These are phyloP conservation scores for Colletotrichum cereale DNA, from an alignment of 2,329 filamentous ascomycete species.

Conservation along the genomic window DNA sequence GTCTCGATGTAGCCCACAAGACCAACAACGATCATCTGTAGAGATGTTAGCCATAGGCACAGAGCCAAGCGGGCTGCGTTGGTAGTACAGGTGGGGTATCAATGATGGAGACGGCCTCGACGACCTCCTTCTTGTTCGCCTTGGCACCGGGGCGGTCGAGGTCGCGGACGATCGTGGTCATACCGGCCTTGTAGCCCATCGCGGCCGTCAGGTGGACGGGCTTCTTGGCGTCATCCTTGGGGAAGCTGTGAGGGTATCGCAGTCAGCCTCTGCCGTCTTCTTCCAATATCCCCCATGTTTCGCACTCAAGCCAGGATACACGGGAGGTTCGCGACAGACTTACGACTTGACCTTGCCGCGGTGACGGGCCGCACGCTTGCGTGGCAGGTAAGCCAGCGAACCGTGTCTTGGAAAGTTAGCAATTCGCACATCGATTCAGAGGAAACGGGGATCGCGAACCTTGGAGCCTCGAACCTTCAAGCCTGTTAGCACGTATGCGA, in stretches of 20 bases:
- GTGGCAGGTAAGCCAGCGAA: slow-evolving; percentile 86
- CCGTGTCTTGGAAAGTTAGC: slow-evolving; percentile 85
- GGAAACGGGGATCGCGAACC: too few species aligned
- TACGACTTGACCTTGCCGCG: slow-evolving; percentile 99
- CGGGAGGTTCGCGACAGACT: slow-evolving; percentile 54
- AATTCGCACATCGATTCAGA: too few species aligned
- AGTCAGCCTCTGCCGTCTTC: slow-evolving; percentile 46
- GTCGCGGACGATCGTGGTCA: slow-evolving; percentile 99
- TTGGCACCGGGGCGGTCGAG: slow-evolving; percentile 99
- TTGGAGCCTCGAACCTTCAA: too few species aligned
- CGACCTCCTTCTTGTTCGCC: slow-evolving; percentile 99
- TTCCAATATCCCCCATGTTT: slow-evolving; percentile 38
- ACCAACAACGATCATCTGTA: slow-evolving; percentile 99
- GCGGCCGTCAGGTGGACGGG: slow-evolving; percentile 97
- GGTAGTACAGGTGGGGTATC: slow-evolving; percentile 95
- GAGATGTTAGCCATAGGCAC: slow-evolving; percentile 79
- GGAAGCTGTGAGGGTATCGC: slow-evolving; percentile 76
- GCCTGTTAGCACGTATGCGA: too few species aligned
- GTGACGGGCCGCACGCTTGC: slow-evolving; percentile 95
- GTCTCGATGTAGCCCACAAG: slow-evolving; percentile 99
- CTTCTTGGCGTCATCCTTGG: slow-evolving; percentile 99
- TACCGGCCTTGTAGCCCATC: slow-evolving; percentile 99
- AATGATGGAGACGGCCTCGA: slow-evolving; percentile 89
- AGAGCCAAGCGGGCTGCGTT: slow-evolving; percentile 85
- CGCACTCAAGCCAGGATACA: background rate